Evolutionary conservation across 1,139 yeast species (phyloP).

Genomic region (Kodamaea suecica): DNA sequence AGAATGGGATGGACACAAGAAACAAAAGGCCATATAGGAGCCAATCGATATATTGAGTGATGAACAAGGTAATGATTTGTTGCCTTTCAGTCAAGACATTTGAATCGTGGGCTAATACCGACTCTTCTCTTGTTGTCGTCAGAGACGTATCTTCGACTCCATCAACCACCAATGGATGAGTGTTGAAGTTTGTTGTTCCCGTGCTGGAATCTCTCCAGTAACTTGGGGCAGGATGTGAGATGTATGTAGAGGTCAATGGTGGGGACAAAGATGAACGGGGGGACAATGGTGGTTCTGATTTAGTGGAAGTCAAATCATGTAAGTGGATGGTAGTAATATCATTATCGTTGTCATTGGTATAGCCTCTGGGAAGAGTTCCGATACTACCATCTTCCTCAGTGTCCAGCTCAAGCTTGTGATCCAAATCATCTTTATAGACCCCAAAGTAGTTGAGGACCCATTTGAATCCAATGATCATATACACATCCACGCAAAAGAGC

Average conservation of each 20-base stretch:
- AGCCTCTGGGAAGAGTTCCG: conserved; percentile 3
- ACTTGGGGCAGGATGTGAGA: conserved; percentile 6
- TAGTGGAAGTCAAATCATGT: conserved; percentile 2
- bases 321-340: conserved; percentile 10
- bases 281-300: neutral
- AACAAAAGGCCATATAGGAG: conserved; percentile 45
- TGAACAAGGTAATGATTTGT: conserved; percentile 34
- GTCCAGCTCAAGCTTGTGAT: conserved; percentile 2
- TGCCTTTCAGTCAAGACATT: conserved; percentile 18
- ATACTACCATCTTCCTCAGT: conserved; percentile 1
- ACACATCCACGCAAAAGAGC: conserved; percentile 46
- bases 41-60: conserved; percentile 55
- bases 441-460: conserved; percentile 16
- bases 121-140: neutral
- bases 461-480: conserved; percentile 33
- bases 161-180: neutral
- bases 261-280: conserved; percentile 1
- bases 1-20: conserved; percentile 54
- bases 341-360: conserved; percentile 4
- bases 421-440: conserved; percentile 1
- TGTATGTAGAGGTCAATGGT: conserved; percentile 1
- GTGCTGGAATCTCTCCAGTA: conserved; percentile 1
- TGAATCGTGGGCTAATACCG: neutral
- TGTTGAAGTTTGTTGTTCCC: neutral
- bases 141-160: neutral